These are phyloP conservation scores for Pharus latifolius DNA, from an alignment of 176 grass and related monocot genomes.

Conservation along the genomic window DNA sequence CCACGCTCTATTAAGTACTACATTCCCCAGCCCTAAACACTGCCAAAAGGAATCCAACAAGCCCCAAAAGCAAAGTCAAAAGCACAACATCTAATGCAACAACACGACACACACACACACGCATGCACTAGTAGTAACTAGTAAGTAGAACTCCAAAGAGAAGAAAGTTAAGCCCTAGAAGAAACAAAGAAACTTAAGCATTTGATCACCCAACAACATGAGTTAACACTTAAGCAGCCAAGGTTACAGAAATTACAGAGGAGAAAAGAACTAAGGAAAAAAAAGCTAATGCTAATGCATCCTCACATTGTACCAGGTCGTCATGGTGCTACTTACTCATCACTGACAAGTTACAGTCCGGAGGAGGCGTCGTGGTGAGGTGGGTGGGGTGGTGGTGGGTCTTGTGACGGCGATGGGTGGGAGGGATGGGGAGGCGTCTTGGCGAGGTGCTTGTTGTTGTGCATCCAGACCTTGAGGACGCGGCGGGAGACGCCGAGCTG, in stretches of 20 bases:
- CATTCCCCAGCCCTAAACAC: constrained; percentile 11
- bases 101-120: not conserved
- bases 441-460: constrained; percentile 92
- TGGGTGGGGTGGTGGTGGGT: constrained; percentile 3
- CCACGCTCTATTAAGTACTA: constrained; percentile 38
- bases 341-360: no score
- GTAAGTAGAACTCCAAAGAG: not conserved
- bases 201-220: no score
- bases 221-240: constrained; percentile 16
- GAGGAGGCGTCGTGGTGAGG: not conserved
- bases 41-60: constrained; percentile 58
- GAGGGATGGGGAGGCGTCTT: constrained; percentile 6
- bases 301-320: constrained; percentile 19
- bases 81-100: constrained; percentile 11
- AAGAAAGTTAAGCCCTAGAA: not conserved
- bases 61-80: constrained; percentile 44
- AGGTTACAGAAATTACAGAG: constrained; percentile 34
- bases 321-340: not conserved
- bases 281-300: constrained; percentile 35
- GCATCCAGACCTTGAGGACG: constrained; percentile 99
- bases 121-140: constrained; percentile 12
- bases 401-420: not conserved
- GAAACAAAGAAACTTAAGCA: not conserved
- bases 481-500: constrained; percentile 63
- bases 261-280: constrained; percentile 13